Conservation (phyloP, 768 basidiomycete species). For the Suillus subalutaceus region DNA sequence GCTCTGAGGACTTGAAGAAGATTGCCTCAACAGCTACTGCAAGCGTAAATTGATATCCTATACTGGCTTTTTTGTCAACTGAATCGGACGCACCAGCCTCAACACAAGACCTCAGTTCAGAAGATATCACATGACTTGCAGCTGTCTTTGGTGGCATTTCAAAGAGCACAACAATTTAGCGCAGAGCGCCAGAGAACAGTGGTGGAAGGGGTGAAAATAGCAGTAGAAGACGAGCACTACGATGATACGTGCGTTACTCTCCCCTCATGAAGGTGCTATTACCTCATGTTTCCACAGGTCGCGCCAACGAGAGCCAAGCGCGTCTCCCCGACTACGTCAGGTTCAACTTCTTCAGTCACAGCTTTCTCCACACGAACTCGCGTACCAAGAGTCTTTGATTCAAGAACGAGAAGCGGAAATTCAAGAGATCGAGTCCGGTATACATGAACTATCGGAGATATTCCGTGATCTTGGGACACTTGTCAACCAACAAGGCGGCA, state of each 20-base stretch:
- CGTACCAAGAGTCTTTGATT: slow-evolving; percentile 88
- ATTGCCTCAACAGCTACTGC: slow-evolving; percentile 68
- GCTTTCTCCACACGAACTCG: slow-evolving; percentile 89
- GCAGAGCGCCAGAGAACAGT: slow-evolving; percentile 89
- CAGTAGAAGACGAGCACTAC: slow-evolving; percentile 66
- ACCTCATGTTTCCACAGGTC: slow-evolving; percentile 5
- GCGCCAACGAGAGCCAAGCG: slow-evolving; percentile 36
- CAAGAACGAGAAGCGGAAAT: slow-evolving; percentile 91
- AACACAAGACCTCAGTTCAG: slow-evolving; percentile 80
- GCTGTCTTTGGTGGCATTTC: slow-evolving; percentile 87
- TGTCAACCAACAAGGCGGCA: slow-evolving; percentile 90
- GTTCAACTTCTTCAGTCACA: slow-evolving; percentile 72
- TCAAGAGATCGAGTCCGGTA: slow-evolving; percentile 94
- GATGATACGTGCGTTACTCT: not conserved
- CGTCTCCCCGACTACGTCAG: slow-evolving; percentile 64
- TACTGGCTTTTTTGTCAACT: not conserved
- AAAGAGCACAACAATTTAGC: slow-evolving; percentile 86
- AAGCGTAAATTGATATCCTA: slow-evolving; percentile 47
- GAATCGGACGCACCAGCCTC: slow-evolving; percentile 50
- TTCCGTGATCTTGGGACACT: slow-evolving; percentile 95
- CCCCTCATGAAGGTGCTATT: not conserved
- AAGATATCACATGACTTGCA: slow-evolving; percentile 96
- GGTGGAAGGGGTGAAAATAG: slow-evolving; percentile 83
- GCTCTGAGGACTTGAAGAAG: slow-evolving; percentile 91
- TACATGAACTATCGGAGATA: slow-evolving; percentile 94